Evolutionary conservation across 441 rosid species (phyloP).

Genomic region (Gossypium aridum): DNA sequence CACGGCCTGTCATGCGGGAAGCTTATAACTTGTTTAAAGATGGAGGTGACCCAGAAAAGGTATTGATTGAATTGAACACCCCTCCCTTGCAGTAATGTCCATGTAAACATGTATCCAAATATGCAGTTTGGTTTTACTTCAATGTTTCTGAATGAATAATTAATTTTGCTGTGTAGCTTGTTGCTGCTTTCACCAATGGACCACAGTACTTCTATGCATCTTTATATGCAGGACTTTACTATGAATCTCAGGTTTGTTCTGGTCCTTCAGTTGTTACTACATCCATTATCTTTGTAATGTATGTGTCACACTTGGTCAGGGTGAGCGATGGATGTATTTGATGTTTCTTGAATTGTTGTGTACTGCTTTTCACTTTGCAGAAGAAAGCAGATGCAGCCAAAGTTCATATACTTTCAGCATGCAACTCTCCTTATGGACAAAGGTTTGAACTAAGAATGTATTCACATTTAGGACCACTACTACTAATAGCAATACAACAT

Average conservation of each 20-base stretch:
- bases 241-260: constrained; percentile 69
- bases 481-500: constrained; percentile 1
- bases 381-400: constrained; percentile 65
- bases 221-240: constrained; percentile 68
- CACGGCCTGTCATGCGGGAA: constrained; percentile 76
- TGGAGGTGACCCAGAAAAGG: constrained; percentile 92
- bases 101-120: neutral
- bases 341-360: neutral
- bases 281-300: neutral
- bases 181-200: constrained; percentile 46
- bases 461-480: neutral
- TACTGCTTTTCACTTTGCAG: constrained; percentile 29
- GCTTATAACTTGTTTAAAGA: constrained; percentile 72
- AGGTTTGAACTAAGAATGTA: constrained; percentile 32
- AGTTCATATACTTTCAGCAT: constrained; percentile 53
- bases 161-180: constrained; percentile 36
- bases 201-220: constrained; percentile 63
- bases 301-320: neutral
- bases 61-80: constrained; percentile 6
- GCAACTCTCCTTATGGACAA: constrained; percentile 64
- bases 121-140: neutral
- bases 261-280: constrained; percentile 4
- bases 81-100: neutral
- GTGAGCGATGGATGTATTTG: neutral
- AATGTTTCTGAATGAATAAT: neutral